These are phyloP conservation scores for Tolypocladium tropicale DNA, from an alignment of 2,329 filamentous ascomycete genomes.

Conservation along the genomic window DNA sequence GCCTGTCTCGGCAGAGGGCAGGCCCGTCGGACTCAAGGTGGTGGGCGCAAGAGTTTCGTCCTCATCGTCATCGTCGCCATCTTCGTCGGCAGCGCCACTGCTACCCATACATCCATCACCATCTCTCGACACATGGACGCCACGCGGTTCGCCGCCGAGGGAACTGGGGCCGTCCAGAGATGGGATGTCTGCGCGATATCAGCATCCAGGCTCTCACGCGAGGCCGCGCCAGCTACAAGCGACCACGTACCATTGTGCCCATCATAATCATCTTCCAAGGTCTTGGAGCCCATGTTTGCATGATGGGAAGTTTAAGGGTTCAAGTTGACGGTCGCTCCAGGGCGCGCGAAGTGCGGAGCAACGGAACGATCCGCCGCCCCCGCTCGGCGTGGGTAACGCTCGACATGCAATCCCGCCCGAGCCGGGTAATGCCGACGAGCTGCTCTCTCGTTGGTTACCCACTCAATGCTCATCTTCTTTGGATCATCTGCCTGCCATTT, in stretches of 20 bases:
- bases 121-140: conserved; percentile 28
- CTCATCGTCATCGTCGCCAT: conserved; percentile 14
- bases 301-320: background rate
- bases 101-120: conserved; percentile 29
- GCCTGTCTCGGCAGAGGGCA: background rate
- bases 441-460: too few relatives aligned
- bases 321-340: too few relatives aligned
- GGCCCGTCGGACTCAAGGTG: conserved; percentile 10
- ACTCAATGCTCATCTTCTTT: too few relatives aligned
- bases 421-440: too few relatives aligned
- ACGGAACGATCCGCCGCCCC: too few relatives aligned
- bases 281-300: conserved; percentile 5
- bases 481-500: too few relatives aligned
- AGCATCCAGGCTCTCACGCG: conserved; percentile 4
- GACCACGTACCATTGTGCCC: conserved; percentile 3
- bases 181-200: conserved; percentile 8
- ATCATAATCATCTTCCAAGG: conserved; percentile 3
- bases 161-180: conserved; percentile 9
- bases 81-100: conserved; percentile 16
- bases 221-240: too few relatives aligned
- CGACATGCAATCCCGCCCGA: too few relatives aligned
- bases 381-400: too few relatives aligned
- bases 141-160: conserved; percentile 29
- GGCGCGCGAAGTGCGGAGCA: too few relatives aligned
- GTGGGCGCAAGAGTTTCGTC: conserved; percentile 8